These are phyloP conservation scores for Ustilago hordei DNA, from an alignment of 1,284 basidiomycete species.

Conservation along the genomic window DNA sequence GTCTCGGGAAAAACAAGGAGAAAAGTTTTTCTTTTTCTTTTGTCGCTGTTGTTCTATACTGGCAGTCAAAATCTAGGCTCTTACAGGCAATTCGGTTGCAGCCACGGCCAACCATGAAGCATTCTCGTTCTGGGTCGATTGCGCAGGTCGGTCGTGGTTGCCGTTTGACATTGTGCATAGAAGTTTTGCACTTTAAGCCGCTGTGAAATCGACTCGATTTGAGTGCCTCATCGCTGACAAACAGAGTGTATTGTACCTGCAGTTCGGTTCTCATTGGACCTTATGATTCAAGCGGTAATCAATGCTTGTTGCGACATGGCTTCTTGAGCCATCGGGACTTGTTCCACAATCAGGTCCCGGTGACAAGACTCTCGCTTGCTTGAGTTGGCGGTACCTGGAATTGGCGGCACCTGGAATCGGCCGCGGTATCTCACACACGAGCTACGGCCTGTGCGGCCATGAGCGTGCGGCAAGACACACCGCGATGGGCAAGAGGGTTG, in stretches of 20 bases:
- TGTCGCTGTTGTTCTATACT: not conserved
- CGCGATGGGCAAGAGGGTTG: not conserved
- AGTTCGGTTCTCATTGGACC: not conserved
- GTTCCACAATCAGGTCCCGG: conserved; percentile 4
- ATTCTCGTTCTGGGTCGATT: conserved; percentile 9
- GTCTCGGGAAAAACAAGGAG: not conserved
- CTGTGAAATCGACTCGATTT: not conserved
- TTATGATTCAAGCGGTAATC: not conserved
- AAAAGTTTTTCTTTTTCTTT: not conserved
- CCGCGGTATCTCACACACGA: conserved; percentile 17
- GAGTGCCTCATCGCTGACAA: not conserved
- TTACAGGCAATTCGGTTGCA: conserved; percentile 14
- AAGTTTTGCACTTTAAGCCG: not conserved
- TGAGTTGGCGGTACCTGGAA: not conserved
- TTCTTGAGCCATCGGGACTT: not conserved
- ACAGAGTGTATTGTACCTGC: not conserved
- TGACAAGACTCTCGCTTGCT: conserved; percentile 8
- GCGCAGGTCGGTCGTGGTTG: not conserved
- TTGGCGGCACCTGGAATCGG: conserved; percentile 18
- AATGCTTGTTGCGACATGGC: not conserved
- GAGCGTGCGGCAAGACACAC: conserved; percentile 16
- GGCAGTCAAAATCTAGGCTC: conserved; percentile 22
- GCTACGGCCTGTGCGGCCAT: conserved; percentile 21
- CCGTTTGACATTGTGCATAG: not conserved
- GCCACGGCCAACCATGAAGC: not conserved